Evolutionary conservation across 2,329 filamentous ascomycete species (phyloP), one percentile per base, ranked within the genome.

Genomic region (Pseudocercospora crystallina): DNA sequence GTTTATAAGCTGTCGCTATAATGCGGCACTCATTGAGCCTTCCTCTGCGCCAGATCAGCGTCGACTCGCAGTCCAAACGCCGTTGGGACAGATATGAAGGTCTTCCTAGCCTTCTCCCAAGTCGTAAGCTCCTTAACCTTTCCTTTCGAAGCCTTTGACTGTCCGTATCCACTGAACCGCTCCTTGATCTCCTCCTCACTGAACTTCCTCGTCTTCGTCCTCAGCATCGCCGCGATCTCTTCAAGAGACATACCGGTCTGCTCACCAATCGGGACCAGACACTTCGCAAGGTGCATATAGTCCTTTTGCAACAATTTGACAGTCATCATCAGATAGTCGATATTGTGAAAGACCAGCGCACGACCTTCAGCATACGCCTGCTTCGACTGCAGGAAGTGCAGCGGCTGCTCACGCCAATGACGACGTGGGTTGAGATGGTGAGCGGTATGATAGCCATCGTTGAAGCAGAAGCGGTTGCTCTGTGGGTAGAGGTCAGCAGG

Each of bases 381-480:
- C 69, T 89, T 90, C 39, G 83, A 80, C 59, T 83, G 78, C 2
- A 91, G 73, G 69, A 92, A 90, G 5, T 86, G 81, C 10, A 83
- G 75, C 0, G 88, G 88, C 61, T 91, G 88, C 14, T 91, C 86
- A 50, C 88, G 83, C 88, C 88, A 92, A 72, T 91, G 89, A 1
- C 88, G 82, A 26, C 81, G 78, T 0, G 86, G 87, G 70, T 90
- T 89, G 44, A 90, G 80, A 62, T 90, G 87, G 65, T 90, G 88
- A 13, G 86, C 89, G 5, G 86, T 90, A 70, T 90, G 87, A 68
- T 90, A 90, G 57, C 87, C 87, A 61, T 90, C 87, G 61, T 91
- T 90, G 78, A 85, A 90, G 72, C 86, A 91, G 69, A 85, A 85
- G 32, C 88, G 85, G 68, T 91, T 91, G 70, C 86, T 90, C 20